Conservation (phyloP, 202 grass and related monocot species). For the Miscanthus sacchariflorus region DNA sequence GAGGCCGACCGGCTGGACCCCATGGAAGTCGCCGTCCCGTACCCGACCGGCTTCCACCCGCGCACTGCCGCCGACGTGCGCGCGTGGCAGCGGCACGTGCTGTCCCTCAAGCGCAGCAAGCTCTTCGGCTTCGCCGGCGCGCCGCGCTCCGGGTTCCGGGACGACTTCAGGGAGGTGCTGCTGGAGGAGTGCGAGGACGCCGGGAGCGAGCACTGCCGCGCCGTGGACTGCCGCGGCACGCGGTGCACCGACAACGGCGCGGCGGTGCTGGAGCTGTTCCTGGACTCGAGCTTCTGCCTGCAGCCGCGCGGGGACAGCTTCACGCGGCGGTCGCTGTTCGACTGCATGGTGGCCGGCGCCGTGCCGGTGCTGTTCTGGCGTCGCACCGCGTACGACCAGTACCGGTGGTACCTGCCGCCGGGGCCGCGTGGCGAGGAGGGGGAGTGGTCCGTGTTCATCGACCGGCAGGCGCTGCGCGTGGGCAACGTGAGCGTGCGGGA, state of each 20-base stretch:
- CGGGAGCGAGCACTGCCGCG: conserved; percentile 55
- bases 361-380: conserved; percentile 94
- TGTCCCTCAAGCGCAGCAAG: conserved; percentile 44
- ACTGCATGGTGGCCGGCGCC: conserved; percentile 92
- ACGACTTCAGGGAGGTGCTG: conserved; percentile 78
- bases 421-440: conserved; percentile 33
- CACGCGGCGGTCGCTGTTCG: conserved; percentile 89
- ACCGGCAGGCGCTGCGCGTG: conserved; percentile 65
- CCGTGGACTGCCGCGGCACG: conserved; percentile 65
- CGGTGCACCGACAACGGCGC: conserved; percentile 69
- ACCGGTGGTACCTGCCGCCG: conserved; percentile 72
- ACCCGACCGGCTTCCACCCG: conserved; percentile 89
- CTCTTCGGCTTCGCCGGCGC: conserved; percentile 87
- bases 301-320: conserved; percentile 95
- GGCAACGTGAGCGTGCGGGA: conserved; percentile 65
- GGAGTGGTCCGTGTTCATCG: conserved; percentile 97
- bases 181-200: conserved; percentile 74
- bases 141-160: conserved; percentile 55
- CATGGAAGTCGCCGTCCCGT: conserved; percentile 78
- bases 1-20: conserved; percentile 62
- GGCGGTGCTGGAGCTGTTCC: conserved; percentile 65
- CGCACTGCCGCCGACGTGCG: conserved; percentile 57
- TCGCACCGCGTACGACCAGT: conserved; percentile 77
- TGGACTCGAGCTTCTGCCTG: conserved; percentile 85
- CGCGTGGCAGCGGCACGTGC: conserved; percentile 72